phyloP scores from a whole-genome alignment of 1,139 yeast genomes.

The Kluyveromyces marxianus region DNA sequence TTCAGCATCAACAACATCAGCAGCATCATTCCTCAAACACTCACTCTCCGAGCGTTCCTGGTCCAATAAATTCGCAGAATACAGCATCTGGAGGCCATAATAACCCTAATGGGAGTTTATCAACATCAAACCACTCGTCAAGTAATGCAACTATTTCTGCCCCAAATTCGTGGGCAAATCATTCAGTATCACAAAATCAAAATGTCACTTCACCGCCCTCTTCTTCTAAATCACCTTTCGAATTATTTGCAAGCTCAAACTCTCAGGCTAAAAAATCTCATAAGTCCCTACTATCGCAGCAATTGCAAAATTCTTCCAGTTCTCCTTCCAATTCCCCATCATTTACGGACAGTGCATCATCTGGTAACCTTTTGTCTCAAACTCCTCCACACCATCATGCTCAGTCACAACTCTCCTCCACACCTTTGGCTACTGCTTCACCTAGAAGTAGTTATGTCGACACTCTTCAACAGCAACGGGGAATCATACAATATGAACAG shows the following conservation, averaged over 20 bases:
- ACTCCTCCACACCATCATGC: neutral
- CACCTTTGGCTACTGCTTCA: slow-evolving; percentile 13
- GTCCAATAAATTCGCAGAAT: neutral
- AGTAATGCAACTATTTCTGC: slow-evolving; percentile 13
- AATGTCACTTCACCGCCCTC: slow-evolving; percentile 9
- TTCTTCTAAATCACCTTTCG: slow-evolving; percentile 19
- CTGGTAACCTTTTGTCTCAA: neutral
- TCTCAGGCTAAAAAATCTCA: slow-evolving; percentile 18
- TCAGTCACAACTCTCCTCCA: slow-evolving; percentile 5
- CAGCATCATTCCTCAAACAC: too few species aligned
- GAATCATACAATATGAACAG: slow-evolving; percentile 14
- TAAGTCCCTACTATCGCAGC: slow-evolving; percentile 29
- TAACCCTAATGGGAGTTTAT: neutral
- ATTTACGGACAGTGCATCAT: slow-evolving; percentile 2
- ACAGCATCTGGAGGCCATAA: neutral
- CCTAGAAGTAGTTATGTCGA: slow-evolving; percentile 22
- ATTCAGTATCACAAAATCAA: slow-evolving; percentile 7
- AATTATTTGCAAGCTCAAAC: slow-evolving; percentile 16
- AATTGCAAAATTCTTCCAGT: slow-evolving; percentile 20
- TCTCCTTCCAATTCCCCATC: slow-evolving; percentile 3
- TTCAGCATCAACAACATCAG: slow-evolving; percentile 17
- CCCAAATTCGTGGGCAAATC: slow-evolving; percentile 14
- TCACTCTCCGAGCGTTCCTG: neutral
- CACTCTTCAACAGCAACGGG: slow-evolving; percentile 22
- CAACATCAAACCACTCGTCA: slow-evolving; percentile 5